Percentiles rank a stretch among this genome's conserved stretches.
Evolutionary conservation across 108 stramenopile genomes (phyloP).

Genomic region (Nitzschia putrida): DNA sequence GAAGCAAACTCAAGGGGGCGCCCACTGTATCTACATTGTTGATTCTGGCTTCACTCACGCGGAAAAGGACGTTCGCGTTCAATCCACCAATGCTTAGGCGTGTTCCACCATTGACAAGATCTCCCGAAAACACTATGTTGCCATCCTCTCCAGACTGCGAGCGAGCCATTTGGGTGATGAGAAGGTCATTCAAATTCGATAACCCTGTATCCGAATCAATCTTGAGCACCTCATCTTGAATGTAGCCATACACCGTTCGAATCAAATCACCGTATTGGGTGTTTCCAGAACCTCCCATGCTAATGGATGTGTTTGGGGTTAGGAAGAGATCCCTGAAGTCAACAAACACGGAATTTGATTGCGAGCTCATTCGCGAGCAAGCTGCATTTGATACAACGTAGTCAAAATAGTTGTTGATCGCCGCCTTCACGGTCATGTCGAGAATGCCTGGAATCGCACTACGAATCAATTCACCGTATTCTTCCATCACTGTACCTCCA

Average conservation of each 20-base stretch:
- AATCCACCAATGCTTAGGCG: constrained; percentile 60
- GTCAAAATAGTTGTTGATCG: constrained; percentile 29
- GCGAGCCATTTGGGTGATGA: constrained; percentile 49
- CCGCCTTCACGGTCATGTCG: constrained; percentile 30
- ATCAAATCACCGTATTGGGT: constrained; percentile 53
- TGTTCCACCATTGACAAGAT: constrained; percentile 39
- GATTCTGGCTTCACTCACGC: constrained; percentile 51
- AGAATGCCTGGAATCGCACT: constrained; percentile 34
- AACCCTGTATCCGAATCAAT: constrained; percentile 44
- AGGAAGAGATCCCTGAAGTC: constrained; percentile 63
- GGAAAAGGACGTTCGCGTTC: constrained; percentile 56
- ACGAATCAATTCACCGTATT: constrained; percentile 24
- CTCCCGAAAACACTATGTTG: constrained; percentile 25
- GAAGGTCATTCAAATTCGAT: constrained; percentile 49
- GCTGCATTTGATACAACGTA: constrained; percentile 3
- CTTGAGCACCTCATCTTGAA: constrained; percentile 45
- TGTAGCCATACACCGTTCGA: constrained; percentile 31
- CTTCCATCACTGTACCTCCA: constrained; percentile 15
- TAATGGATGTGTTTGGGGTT: constrained; percentile 18
- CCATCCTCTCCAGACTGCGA: constrained; percentile 50
- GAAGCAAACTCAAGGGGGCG: constrained; percentile 51
- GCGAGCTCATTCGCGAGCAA: neutral
- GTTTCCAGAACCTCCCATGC: constrained; percentile 38
- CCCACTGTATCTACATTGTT: constrained; percentile 66
- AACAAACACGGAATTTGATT: constrained; percentile 2